phyloP scores from a whole-genome alignment of 2,329 filamentous ascomycete genomes.

The Chrysosporium queenslandicum region DNA sequence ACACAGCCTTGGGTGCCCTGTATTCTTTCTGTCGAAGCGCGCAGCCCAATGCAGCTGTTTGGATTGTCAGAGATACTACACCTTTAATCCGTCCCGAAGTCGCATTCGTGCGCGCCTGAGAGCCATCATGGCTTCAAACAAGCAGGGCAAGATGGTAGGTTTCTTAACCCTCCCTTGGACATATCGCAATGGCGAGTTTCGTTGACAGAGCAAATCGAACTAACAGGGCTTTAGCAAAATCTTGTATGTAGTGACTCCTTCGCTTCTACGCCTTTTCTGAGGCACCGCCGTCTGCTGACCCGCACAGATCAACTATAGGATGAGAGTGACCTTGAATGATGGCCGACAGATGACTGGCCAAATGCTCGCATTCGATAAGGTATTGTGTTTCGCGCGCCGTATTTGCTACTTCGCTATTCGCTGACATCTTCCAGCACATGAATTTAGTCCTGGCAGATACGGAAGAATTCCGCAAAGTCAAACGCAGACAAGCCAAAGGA shows the following conservation, averaged over 20 bases:
- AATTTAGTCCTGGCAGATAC: conserved; percentile 97
- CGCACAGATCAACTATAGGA: conserved; percentile 91
- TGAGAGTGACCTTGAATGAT: conserved; percentile 92
- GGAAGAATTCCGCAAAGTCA: conserved; percentile 90
- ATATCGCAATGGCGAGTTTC: conserved; percentile 36
- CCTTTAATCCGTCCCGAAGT: conserved; percentile 25
- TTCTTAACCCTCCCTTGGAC: conserved; percentile 21
- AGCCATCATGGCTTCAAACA: conserved; percentile 61
- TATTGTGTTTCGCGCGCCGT: conserved; percentile 29
- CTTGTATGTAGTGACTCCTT: conserved; percentile 43
- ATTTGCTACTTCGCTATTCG: not conserved
- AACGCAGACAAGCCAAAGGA: conserved; percentile 69
- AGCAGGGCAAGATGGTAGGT: conserved; percentile 99
- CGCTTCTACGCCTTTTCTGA: not conserved
- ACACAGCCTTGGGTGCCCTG: not conserved
- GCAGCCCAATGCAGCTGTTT: not conserved
- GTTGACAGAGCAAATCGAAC: conserved; percentile 43
- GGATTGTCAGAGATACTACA: not conserved
- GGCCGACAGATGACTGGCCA: conserved; percentile 93
- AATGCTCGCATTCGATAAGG: conserved; percentile 98
- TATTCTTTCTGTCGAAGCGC: not conserved
- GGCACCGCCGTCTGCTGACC: not conserved
- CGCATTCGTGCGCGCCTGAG: conserved; percentile 39
- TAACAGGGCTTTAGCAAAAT: conserved; percentile 53
- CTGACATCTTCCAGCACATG: conserved; percentile 62